Evolutionary conservation across 2,329 filamentous ascomycete species (phyloP), one percentile per base, ranked within the genome.

Genomic region (Fusarium tricinctum): DNA sequence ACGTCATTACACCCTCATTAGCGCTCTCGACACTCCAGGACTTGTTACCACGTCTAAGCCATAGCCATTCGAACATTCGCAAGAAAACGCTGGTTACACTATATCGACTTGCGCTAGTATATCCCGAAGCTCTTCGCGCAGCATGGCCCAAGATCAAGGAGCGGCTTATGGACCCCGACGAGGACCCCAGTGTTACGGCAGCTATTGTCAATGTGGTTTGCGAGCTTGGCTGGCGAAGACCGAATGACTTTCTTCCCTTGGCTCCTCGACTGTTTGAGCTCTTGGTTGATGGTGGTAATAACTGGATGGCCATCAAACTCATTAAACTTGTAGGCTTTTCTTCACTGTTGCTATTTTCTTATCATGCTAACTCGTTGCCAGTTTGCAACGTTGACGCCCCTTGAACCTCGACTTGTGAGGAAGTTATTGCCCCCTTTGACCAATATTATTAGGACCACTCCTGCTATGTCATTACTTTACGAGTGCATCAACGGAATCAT

Each of bases 261-360:
- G 96, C 96, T 1, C 96, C 96, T 10, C 87, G 96, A 60, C 81
- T 99, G 26, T 99, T 98, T 74, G 94, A 97, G 76, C 85, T 99
- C 19, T 83, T 99, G 26, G 94, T 97, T 14, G 92, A 97, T 63
- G 91, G 94, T 57, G 92, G 92, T 38, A 98, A 99, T 80, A 99
- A 99, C 79, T 99, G 96, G 96, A 98, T 99, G 95, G 94, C 94
- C 61, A 99, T 99, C 77, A 99, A 99, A 78, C 88, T 99, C 66
- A 98, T 99, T 78, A 99, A 99, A 81, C 86, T 99, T 67, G 93
- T 95, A 43, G n/a, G 75, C 53, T n/a, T 19, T 33, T 39, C 23
- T 15, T 13, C 9, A 12, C 10, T 8, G 4, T 8, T 23, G 3
- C 6, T 22, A 14, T 10, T 17, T 3, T 26, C 1, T 19, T 38